Evolutionary conservation across 2,329 filamentous ascomycete species (phyloP).

Genomic region (Myriangium duriaei): DNA sequence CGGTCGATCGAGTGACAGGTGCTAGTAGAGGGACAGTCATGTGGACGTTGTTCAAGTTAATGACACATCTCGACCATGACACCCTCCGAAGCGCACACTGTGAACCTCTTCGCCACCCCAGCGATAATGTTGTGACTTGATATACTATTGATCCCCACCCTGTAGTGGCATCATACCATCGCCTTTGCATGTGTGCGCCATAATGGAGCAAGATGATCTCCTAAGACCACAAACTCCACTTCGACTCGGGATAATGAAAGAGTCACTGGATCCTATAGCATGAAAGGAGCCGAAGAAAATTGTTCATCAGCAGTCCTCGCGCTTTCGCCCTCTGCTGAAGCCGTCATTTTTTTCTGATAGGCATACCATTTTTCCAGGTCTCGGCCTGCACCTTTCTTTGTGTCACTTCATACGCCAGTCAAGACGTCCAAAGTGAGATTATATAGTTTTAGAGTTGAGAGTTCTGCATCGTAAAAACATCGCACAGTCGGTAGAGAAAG

Average conservation of each 20-base stretch:
- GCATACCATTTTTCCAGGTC: slow-evolving; percentile 8
- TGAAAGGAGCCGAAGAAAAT: slow-evolving; percentile 6
- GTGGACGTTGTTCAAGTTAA: slow-evolving; percentile 12
- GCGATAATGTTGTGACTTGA: too few relatives aligned
- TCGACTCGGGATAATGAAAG: too few relatives aligned
- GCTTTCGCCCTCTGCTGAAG: slow-evolving; percentile 10
- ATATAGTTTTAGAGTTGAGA: slow-evolving; percentile 8
- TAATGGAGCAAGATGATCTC: too few relatives aligned
- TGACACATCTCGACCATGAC: slow-evolving; percentile 10
- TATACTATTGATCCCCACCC: too few relatives aligned
- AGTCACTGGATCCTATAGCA: too few relatives aligned
- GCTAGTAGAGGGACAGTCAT: neutral
- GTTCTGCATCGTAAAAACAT: slow-evolving; percentile 1
- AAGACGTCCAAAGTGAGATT: neutral
- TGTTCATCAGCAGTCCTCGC: slow-evolving; percentile 9
- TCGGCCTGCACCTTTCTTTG: slow-evolving; percentile 1
- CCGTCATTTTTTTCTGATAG: neutral
- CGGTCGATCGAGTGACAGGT: neutral
- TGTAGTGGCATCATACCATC: too few relatives aligned
- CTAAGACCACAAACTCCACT: too few relatives aligned
- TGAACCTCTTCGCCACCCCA: neutral
- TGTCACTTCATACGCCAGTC: neutral
- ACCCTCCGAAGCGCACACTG: neutral
- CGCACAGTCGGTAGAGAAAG: slow-evolving; percentile 10
- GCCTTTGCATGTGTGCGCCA: too few relatives aligned